These are phyloP conservation scores for Xerophyta viscosa DNA, from an alignment of 106 monocot species.

Conservation along the genomic window DNA sequence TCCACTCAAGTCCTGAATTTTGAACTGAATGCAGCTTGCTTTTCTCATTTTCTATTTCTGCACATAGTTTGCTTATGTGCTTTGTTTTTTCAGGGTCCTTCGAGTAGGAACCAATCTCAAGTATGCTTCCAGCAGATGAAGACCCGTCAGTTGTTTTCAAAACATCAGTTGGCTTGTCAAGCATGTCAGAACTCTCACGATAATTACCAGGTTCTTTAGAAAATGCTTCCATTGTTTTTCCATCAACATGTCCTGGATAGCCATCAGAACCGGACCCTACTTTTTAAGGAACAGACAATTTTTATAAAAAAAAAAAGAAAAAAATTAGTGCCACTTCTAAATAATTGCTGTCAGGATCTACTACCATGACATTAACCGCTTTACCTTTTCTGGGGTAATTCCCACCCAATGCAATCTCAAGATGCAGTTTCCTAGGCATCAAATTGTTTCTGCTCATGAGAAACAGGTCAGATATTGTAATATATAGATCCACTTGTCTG, in stretches of 20 bases:
- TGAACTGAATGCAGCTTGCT: conserved; percentile 16
- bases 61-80: conserved; percentile 21
- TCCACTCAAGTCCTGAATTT: conserved; percentile 21
- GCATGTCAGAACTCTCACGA: conserved; percentile 43
- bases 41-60: conserved; percentile 5
- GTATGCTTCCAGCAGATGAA: conserved; percentile 45
- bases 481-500: not conserved
- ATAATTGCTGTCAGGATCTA: too few species aligned
- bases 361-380: not conserved
- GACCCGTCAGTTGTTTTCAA: conserved; percentile 13
- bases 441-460: conserved; percentile 71
- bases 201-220: conserved; percentile 46
- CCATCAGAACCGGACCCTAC: conserved; percentile 22
- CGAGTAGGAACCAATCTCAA: conserved; percentile 50
- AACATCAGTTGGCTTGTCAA: conserved; percentile 32
- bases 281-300: not conserved
- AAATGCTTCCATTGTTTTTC: conserved; percentile 32
- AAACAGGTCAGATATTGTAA: not conserved
- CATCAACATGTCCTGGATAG: conserved; percentile 32
- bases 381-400: conserved; percentile 59
- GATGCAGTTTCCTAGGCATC: conserved; percentile 82
- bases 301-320: not conserved
- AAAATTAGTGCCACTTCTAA: not conserved
- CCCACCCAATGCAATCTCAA: conserved; percentile 86
- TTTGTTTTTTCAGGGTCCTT: conserved; percentile 46